Evolutionary conservation across 2,329 filamentous ascomycete genomes (phyloP), one percentile per base, ranked within the genome.

Genomic region (Cladosporium cucumerinum): DNA sequence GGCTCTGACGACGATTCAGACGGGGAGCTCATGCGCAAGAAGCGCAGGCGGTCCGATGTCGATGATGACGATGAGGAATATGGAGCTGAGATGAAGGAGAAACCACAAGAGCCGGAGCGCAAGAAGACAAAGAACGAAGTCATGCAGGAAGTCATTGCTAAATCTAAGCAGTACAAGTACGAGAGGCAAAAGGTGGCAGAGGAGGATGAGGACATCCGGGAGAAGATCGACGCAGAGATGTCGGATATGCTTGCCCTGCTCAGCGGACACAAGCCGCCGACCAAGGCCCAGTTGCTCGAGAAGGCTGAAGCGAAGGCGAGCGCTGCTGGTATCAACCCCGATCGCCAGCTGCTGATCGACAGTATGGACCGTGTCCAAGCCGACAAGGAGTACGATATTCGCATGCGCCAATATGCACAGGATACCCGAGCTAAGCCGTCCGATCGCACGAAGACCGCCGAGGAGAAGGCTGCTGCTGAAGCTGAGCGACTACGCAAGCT

Each of bases 71-170:
- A 82, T 6, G 81, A 78, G n/a, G 72, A 73, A 7, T 69, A 70
- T 10, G 71, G 66, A 1, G 81, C 79, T 3, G 82, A 81, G 6
- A 82, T 82, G 0, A 80, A 80, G 21, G 69, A 68, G 5, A 21
- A 52, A 39, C 82, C 83, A 39, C 82, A 82, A 23, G 81, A 88
- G 68, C 93, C 92, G 0, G 90, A 94, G 72, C 63, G 68, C 12
- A 66, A 69, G 78, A 99, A 97, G 81, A 89, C 89, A 3, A 98
- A 97, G 79, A 91, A 95, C 62, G 95, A 99, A 78, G 91, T 99
- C 58, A 97, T 98, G 92, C 90, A 97, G 73, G 96, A 99, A 78
- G 85, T 99, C 67, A 97, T 99, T 70, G 92, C 93, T 66, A 99
- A 99, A 79, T 98, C 94, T 0, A 99, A 99, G 76, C 84, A 91